Conservation (phyloP, 2,329 filamentous ascomycete genomes). For the Sclerotiophoma versabilis region DNA sequence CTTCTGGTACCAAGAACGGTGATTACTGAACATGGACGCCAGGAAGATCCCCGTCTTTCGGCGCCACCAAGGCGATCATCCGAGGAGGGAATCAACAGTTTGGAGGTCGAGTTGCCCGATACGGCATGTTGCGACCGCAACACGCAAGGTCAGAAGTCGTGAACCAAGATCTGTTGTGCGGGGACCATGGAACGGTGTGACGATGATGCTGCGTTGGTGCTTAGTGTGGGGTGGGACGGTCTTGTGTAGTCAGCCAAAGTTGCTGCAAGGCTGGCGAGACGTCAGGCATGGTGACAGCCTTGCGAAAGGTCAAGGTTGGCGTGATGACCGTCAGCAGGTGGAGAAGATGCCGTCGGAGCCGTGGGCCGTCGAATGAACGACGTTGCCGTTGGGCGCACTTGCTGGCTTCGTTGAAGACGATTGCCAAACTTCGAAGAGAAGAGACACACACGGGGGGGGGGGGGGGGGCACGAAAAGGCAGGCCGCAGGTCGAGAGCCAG, state of each 20-base stretch:
- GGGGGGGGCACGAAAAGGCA: neutral
- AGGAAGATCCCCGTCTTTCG: slow-evolving; percentile 10
- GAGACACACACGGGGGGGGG: neutral
- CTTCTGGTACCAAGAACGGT: neutral
- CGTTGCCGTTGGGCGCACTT: neutral
- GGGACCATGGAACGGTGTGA: slow-evolving; percentile 8
- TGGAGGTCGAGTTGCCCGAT: slow-evolving; percentile 24
- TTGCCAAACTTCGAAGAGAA: neutral
- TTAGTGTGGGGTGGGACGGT: neutral
- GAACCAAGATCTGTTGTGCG: slow-evolving; percentile 10
- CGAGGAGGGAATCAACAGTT: slow-evolving; percentile 32
- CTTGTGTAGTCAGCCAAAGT: neutral
- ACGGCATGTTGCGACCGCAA: slow-evolving; percentile 25
- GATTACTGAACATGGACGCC: neutral
- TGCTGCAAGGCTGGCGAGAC: neutral
- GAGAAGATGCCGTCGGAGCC: slow-evolving; percentile 1
- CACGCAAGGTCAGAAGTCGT: neutral
- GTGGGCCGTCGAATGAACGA: neutral
- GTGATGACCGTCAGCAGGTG: neutral
- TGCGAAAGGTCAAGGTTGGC: neutral
- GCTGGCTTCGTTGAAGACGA: neutral
- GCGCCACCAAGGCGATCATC: slow-evolving; percentile 36
- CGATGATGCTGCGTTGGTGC: neutral
- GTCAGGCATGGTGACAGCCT: neutral
- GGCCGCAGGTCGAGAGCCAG: neutral